Evolutionary conservation across 2,329 filamentous ascomycete genomes (phyloP).

Genomic region (Aspergillus sp.): DNA sequence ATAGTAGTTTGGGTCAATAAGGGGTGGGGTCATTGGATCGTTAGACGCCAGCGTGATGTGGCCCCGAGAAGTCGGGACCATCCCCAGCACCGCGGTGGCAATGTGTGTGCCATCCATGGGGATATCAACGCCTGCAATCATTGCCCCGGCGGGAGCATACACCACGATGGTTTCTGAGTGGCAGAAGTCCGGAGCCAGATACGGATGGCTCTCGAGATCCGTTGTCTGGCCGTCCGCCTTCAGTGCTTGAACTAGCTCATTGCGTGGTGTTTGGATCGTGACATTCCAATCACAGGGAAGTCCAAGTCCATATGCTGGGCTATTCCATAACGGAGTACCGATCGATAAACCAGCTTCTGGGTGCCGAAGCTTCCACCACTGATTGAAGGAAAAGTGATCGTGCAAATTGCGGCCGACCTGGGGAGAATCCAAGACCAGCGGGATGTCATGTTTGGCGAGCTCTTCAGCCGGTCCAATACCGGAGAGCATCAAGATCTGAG

Average conservation of each 20-base stretch:
- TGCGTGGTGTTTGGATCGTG: too few species aligned
- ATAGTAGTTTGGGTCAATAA: conserved; percentile 39
- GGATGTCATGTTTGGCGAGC: conserved; percentile 38
- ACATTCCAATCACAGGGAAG: neutral
- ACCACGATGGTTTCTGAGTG: conserved; percentile 1
- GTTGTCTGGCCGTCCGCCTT: too few species aligned
- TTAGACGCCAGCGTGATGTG: conserved; percentile 33
- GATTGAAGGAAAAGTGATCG: conserved; percentile 33
- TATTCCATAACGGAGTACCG: conserved; percentile 40
- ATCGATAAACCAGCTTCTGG: conserved; percentile 28
- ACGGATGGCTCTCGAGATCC: neutral
- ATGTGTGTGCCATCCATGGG: conserved; percentile 44
- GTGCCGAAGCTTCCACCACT: too few species aligned
- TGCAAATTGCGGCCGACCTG: conserved; percentile 42
- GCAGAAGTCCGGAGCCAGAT: conserved; percentile 59
- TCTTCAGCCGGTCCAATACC: conserved; percentile 44
- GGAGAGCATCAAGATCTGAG: conserved; percentile 43
- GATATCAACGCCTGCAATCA: conserved; percentile 44
- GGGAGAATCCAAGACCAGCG: conserved; percentile 34
- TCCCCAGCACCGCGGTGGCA: conserved; percentile 49
- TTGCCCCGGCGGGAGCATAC: conserved; percentile 43
- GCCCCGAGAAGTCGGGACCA: conserved; percentile 43
- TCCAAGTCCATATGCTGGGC: conserved; percentile 31
- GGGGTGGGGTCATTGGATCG: conserved; percentile 28
- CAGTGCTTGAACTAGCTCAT: too few species aligned